These are phyloP conservation scores for Fusarium lyarnte DNA, from an alignment of 2,329 filamentous ascomycete genomes.

Conservation along the genomic window DNA sequence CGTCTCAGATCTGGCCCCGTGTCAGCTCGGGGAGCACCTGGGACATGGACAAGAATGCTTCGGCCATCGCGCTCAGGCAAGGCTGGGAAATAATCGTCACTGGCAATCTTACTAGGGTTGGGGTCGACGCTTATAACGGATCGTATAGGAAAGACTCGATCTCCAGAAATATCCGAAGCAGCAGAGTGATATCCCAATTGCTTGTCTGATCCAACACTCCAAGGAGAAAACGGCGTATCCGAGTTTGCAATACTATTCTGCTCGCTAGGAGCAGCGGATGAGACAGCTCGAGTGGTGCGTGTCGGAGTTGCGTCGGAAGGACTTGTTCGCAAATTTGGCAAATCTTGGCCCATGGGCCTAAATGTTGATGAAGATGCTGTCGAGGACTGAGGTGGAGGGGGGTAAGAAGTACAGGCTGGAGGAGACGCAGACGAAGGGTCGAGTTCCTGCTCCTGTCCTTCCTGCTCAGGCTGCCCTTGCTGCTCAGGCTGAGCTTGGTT, in stretches of 20 bases:
- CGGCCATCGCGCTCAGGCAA: slow-evolving; percentile 47
- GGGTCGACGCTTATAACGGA: slow-evolving; percentile 80
- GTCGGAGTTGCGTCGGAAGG: slow-evolving; percentile 8
- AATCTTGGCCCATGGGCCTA: not conserved
- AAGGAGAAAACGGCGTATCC: slow-evolving; percentile 50
- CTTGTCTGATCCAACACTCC: slow-evolving; percentile 54
- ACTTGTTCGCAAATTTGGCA: slow-evolving; percentile 10
- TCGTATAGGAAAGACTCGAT: slow-evolving; percentile 83
- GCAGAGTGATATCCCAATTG: slow-evolving; percentile 48
- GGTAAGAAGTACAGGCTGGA: not conserved
- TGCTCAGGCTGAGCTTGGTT: slow-evolving; percentile 4
- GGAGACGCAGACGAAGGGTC: not conserved
- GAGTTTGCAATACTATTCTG: slow-evolving; percentile 28
- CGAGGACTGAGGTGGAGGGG: slow-evolving; percentile 16
- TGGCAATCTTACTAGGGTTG: slow-evolving; percentile 50
- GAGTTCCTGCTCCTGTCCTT: not conserved
- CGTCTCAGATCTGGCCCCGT: slow-evolving; percentile 41
- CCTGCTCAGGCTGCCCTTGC: not conserved
- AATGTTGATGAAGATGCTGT: slow-evolving; percentile 25
- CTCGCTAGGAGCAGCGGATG: slow-evolving; percentile 33
- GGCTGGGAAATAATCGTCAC: slow-evolving; percentile 53
- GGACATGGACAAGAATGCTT: slow-evolving; percentile 44
- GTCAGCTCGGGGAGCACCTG: slow-evolving; percentile 45
- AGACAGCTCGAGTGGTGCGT: slow-evolving; percentile 17
- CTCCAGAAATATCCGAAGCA: slow-evolving; percentile 52